phyloP scores from a whole-genome alignment of 306 rosid species.

The Nissolia schottii region DNA sequence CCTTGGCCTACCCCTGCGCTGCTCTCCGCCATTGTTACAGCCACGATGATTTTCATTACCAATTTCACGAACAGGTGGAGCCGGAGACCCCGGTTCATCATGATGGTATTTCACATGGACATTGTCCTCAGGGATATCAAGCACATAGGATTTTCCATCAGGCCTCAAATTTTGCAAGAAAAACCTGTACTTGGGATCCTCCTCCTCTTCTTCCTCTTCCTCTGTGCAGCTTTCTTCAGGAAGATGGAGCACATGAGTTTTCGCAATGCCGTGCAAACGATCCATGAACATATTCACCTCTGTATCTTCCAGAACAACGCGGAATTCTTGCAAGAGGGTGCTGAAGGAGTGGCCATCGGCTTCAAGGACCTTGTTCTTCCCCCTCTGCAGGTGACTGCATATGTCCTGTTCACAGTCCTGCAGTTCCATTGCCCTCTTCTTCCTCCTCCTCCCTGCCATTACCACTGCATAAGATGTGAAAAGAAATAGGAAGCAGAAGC shows the following conservation, averaged over 20 bases:
- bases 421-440: no score
- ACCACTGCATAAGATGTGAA: no score
- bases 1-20: constrained; percentile 6
- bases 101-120: constrained; percentile 16
- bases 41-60: neutral
- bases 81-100: neutral
- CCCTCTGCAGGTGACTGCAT: neutral
- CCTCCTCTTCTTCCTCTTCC: neutral
- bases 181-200: neutral
- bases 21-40: neutral
- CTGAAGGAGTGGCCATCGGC: neutral
- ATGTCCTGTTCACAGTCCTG: constrained; percentile 25
- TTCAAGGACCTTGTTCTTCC: neutral
- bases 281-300: no score
- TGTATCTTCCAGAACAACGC: no score
- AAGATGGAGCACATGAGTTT: neutral
- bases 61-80: neutral
- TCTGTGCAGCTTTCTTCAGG: neutral
- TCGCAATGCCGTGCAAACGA: neutral
- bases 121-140: constrained; percentile 17
- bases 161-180: constrained; percentile 18
- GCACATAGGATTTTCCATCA: constrained; percentile 19
- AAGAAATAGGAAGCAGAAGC: no score
- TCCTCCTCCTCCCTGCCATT: no score
- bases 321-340: neutral